Evolutionary conservation across 352 stramenopile species (phyloP), one percentile per base, ranked within the genome.

Genomic region (Globisporangium irregulare): DNA sequence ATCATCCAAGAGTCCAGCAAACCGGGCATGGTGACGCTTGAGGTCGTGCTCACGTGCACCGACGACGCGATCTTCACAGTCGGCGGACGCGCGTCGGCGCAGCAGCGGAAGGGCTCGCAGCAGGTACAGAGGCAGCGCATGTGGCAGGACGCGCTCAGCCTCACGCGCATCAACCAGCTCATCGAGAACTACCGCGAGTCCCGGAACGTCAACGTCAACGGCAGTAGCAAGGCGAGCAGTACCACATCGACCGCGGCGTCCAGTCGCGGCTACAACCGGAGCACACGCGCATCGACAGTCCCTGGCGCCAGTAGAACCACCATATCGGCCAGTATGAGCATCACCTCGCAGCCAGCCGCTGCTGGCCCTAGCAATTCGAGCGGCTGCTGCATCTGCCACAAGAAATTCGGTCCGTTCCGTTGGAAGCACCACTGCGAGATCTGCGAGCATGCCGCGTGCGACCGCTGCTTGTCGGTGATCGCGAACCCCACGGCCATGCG

Each of bases 381-480:
- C 20, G 58, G 58, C 36, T 94, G 86, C 63, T 70, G 73, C 12
- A 75, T 88, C 25, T 94, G 86, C 65, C 73, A 72, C 48, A 86
- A 88, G 22, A 75, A 75, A 32, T 92, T 94, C 34, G 71, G 83
- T n/a, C 77, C 86, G 4, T 94, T 94, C 68, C 82, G 84, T 22
- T 91, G 86, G 82, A 91, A 90, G 65, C 78, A 84, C 54, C 72
- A 77, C 32, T 94, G 86, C 67, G 79, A 91, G 54, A 62, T 82
- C 50, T 94, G 86, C 59, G 65, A 79, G 12, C 73, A 78, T n/a
- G 32, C 73, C 4, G 78, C 90, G 32, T 94, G 84, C 71, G 81
- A 89, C 64, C 77, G 79, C 29, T 93, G 85, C 57, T 34, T 89
- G 36, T 90, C 81, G 4, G 77, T 83, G 25, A 78, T 90, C 48